Evolutionary conservation across 2,329 filamentous ascomycete species (phyloP), one percentile per base, ranked within the genome.

Genomic region (Venturiaceae sp.): DNA sequence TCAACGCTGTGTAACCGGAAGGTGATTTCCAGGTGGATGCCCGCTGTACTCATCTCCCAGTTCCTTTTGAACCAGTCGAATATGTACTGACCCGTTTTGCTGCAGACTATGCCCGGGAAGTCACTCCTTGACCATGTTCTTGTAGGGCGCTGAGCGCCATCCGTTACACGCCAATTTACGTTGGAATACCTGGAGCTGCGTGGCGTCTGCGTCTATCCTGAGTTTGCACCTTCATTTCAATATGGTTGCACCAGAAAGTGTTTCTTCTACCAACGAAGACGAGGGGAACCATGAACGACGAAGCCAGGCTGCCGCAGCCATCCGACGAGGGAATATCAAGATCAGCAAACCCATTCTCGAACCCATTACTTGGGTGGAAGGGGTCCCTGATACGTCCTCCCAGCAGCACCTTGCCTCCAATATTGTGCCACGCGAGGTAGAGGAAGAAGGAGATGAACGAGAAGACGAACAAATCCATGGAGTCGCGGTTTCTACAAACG

Each of bases 321-420:
- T 61, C 34, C 60, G 60, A 26, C 58, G 60, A 6, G 58, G 60
- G 16, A 41, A 60, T 9, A 33, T 57, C 36, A 60, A 57, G 23
- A 61, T 61, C 50, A 56, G 50, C 52, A 53, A 55, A 26, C 60
- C 60, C 36, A 41, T 60, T 33, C 60, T 36, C 28, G 58, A 47
- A 26, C 60, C 60, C 47, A 60, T 61, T 34, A 60, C 50, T 26
- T 50, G 53, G 58, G 54, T 53, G 14, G 58, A 60, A 44, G 55
- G 55, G 14, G 47, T 53, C 19, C 57, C 57, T 23, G 36, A 56
- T 41, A 30, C 54, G 23, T 33, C 36, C 26, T 54, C 57, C 21
- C 8, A 30, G 28, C 44, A 47, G 23, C 55, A 36, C 14, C 16
- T 33, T 50, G 55, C 14, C 55, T 46, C 55, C 23, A n/a, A 32